Base-by-base conservation (phyloP, 345 rosid species). In the Brassica incana region DNA sequence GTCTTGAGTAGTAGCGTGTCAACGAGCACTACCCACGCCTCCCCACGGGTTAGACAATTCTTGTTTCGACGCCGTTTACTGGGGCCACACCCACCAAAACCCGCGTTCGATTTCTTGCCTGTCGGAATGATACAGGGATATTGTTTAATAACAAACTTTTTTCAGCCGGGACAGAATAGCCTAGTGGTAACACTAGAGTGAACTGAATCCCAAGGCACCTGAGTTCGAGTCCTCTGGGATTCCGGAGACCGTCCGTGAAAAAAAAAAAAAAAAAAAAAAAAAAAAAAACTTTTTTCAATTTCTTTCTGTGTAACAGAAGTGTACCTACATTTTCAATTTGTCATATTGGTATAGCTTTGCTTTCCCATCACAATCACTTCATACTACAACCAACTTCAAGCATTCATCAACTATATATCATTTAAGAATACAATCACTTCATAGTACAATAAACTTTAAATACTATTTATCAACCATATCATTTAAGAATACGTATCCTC, bases 11-110 rank as follows among this genome's bases (percentile, higher is more conserved):
- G 71, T 68, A 12, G 48, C 69, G 48, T 65, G 69, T 65, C 48
- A 25, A 45, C 59, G 27, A 68, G 71, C 58, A 67, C 27, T 67
- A 67, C 54, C 52, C 48, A 35, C n/a, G 29, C 50, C 65, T 3
- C 36, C 36, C 10, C 35, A 30, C 40, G 40, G 23, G 40, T 60
- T 14, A 6, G 67, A 64, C 23, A 32, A 32, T 64, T 64, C 20
- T 32, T 63, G 67, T 30, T 63, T 30, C 67, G 32, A 32, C 45
- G 45, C 23, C 72, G 58, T 43, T 25, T 16, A 29, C 1, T 8
- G 23, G 60, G 60, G 23, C 60, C 36, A 69, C 72, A 32, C 43
- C 38, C 72, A 69, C 72, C 23, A 27, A 45, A 67, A 27, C 38
- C 38, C 72, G 36, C 32, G 33, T 50, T n/a, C 25, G 60, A n/a